These are phyloP conservation scores for Acer saccharum DNA, from an alignment of 345 rosid species.

Conservation along the genomic window DNA sequence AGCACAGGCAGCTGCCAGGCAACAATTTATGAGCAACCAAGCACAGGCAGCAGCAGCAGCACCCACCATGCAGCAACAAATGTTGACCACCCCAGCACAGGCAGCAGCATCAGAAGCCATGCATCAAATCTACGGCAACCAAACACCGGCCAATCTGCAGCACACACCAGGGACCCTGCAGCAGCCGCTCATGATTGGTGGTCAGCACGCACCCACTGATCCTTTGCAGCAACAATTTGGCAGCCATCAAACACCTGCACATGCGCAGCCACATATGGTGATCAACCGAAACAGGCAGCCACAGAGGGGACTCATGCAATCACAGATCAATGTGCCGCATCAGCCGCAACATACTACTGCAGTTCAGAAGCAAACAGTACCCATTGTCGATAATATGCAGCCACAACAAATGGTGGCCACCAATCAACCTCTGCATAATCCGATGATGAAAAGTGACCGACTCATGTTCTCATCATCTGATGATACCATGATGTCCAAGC, in stretches of 20 bases:
- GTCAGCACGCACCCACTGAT: too few species aligned
- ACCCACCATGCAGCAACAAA: too few species aligned
- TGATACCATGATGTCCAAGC: conserved; percentile 60
- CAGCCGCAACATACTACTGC: not conserved
- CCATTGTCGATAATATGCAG: not conserved
- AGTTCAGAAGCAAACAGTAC: not conserved
- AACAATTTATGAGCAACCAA: too few species aligned
- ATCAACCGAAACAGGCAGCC: not conserved
- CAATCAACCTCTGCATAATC: conserved; percentile 20
- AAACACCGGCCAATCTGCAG: not conserved
- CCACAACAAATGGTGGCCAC: not conserved
- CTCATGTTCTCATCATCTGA: conserved; percentile 50
- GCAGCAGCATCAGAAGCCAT: not conserved
- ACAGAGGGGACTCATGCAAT: not conserved
- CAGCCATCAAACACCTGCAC: not conserved
- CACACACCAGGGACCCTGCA: not conserved
- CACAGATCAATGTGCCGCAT: not conserved
- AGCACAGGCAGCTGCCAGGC: too few species aligned
- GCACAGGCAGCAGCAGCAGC: too few species aligned
- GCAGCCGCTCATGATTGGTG: not conserved
- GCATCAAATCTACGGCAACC: not conserved
- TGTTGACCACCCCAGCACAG: not conserved
- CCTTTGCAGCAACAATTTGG: not conserved
- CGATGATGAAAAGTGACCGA: conserved; percentile 35
- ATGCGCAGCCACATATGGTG: not conserved